Conservation (phyloP, 1,284 basidiomycete genomes). For the Apiotrichum veenhuisii region DNA sequence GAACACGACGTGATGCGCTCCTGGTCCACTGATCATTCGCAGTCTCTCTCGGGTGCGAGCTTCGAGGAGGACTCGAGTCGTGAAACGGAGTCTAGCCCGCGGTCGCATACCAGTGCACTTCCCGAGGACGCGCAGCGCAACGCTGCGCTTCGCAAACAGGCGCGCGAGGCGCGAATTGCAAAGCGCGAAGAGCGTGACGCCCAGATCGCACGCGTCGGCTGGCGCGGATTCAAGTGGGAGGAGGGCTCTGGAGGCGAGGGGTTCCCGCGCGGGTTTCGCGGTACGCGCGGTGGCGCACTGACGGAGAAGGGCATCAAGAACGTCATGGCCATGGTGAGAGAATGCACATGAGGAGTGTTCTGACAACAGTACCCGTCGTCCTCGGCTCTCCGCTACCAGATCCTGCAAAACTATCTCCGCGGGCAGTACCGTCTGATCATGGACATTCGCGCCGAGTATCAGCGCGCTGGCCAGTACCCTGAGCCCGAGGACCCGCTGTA, state of each 20-base stretch:
- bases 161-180: slow-evolving; percentile 17
- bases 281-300: slow-evolving; percentile 64
- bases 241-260: slow-evolving; percentile 40
- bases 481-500: slow-evolving; percentile 31
- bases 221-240: slow-evolving; percentile 47
- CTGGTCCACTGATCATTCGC: slow-evolving; percentile 13
- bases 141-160: slow-evolving; percentile 7
- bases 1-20: slow-evolving; percentile 54
- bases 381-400: slow-evolving; percentile 54
- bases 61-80: slow-evolving; percentile 9
- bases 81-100: slow-evolving; percentile 10
- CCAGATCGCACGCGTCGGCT: slow-evolving; percentile 33
- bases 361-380: slow-evolving; percentile 52
- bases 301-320: slow-evolving; percentile 78
- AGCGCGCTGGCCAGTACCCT: slow-evolving; percentile 36
- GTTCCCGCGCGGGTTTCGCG: slow-evolving; percentile 43
- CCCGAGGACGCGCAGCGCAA: slow-evolving; percentile 4
- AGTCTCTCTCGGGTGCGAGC: slow-evolving; percentile 3
- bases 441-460: slow-evolving; percentile 37
- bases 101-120: slow-evolving; percentile 5
- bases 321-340: slow-evolving; percentile 76
- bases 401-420: slow-evolving; percentile 53
- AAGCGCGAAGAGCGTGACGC: slow-evolving; percentile 24
- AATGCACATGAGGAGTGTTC: not conserved
- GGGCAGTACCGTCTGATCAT: slow-evolving; percentile 52